Evolutionary conservation across 73 alveolate genomes (phyloP), one percentile per base, ranked within the genome.

Genomic region (Tetrahymena thermophila): DNA sequence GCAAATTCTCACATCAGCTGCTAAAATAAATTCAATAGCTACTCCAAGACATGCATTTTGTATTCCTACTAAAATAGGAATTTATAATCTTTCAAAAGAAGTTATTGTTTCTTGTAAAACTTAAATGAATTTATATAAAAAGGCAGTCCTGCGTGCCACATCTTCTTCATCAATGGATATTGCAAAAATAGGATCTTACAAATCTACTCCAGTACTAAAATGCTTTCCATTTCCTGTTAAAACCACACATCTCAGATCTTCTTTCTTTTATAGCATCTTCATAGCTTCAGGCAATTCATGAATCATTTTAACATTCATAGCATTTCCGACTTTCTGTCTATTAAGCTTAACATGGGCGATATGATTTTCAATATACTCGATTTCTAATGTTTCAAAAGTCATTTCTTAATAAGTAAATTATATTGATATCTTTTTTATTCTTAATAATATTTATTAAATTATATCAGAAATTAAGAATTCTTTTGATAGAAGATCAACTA

Each of bases 191-290:
- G 89, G 89, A n/a, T 71, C 89, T 71, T 35, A 85, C 17, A 96
- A 23, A 94, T 97, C 99, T 11, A 97, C 95, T 34, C 99, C 99
- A n/a, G 98, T 93, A 35, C 98, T 97, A 94, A 97, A 97, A 56
- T 93, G 96, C 38, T 97, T 96, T 16, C 98, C 98, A 35, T 85
- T 40, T 8, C 97, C 98, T 35, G 96, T 96, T 34, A 97, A 85
- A 13, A 97, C 93, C 38, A 97, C 95, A 35, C 57, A 96, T 55
- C 98, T 40, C 15, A 96, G 94, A 85, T 97, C 98, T 35, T 56
- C 58, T 85, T 94, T 35, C 13, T 95, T 94, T 21, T 34, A 89
- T 34, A 95, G 56, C 31, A 85, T 34, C 31, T 96, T 40, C 35
- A 97, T n/a, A 37, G 95, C 94, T 93, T 93, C 35, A 31, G 85